Evolutionary conservation across 495 filamentous ascomycete species (phyloP), one percentile per base, ranked within the genome.

Genomic region (Aspergillus bridgeri): DNA sequence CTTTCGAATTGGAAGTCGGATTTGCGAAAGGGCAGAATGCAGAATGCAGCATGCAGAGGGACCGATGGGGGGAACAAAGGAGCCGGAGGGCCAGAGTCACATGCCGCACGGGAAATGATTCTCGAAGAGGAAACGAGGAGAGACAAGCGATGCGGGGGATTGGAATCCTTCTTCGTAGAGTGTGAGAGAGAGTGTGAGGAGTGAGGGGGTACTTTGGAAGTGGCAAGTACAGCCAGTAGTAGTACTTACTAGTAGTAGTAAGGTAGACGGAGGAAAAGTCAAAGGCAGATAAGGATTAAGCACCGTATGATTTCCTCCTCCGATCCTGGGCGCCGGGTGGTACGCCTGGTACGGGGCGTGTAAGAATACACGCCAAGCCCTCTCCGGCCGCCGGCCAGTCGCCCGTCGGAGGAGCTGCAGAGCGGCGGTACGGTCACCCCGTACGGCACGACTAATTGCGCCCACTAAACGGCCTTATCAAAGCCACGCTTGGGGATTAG

Each of bases 401-500:
- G n/a, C n/a, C n/a, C n/a, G n/a, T n/a, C n/a, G n/a, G n/a, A n/a
- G n/a, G n/a, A n/a, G n/a, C n/a, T n/a, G n/a, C n/a, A n/a, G n/a
- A n/a, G n/a, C n/a, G n/a, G n/a, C n/a, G n/a, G n/a, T 27, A 27
- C 25, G 25, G 25, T 27, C 25, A 27, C n/a, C n/a, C 56, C 13
- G 61, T 61, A 58, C 59, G 58, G 61, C 3, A 29, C 27, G 21
- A 47, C 6, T 17, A 20, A 47, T 20, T 20, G 17, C 33, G 13
- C 9, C 33, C 33, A 38, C 33, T 38, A 38, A 38, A 19, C 20
- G 27, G 42, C 45, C 56, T 62, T 55, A 65, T 53, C 43, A 56
- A 57, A 48, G 42, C 50, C 51, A 59, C 60, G 59, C 54, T 15
- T 38, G 9, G 8, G 33, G 33, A 38, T 13, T 56, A 57, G 56